These are phyloP conservation scores for Saturnispora gosingensis DNA, from an alignment of 805 yeast species.

Conservation along the genomic window DNA sequence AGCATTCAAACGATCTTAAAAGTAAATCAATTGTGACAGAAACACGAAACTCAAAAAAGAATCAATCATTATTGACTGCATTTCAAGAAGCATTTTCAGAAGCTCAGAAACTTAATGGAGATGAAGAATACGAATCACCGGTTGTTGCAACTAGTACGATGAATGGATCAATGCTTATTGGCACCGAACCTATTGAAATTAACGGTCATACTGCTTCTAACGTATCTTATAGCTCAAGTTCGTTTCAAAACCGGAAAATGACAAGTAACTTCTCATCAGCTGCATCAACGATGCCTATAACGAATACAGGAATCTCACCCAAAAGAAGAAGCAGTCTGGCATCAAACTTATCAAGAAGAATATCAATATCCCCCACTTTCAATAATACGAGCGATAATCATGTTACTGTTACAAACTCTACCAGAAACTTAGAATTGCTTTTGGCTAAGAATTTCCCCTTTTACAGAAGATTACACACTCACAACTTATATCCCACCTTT, in stretches of 20 bases:
- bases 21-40: neutral
- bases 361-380: constrained; percentile 18
- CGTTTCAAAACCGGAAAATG: neutral
- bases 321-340: neutral
- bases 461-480: constrained; percentile 53
- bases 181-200: neutral
- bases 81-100: constrained; percentile 30
- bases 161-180: neutral
- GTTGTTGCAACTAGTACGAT: neutral
- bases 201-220: neutral
- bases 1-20: neutral
- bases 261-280: neutral
- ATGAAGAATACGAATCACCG: neutral
- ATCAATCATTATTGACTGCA: constrained; percentile 25
- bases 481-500: constrained; percentile 41
- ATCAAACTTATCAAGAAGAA: constrained; percentile 17
- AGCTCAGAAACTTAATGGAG: constrained; percentile 12
- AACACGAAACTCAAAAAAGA: constrained; percentile 3
- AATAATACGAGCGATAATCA: constrained; percentile 7
- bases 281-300: neutral
- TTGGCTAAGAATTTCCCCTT: constrained; percentile 79
- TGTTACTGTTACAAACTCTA: neutral
- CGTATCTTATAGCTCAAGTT: neutral
- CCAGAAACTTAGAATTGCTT: constrained; percentile 43
- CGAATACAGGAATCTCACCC: neutral